Evolutionary conservation across 1,284 basidiomycete species (phyloP).

Genomic region (Cryptococcus sp.): DNA sequence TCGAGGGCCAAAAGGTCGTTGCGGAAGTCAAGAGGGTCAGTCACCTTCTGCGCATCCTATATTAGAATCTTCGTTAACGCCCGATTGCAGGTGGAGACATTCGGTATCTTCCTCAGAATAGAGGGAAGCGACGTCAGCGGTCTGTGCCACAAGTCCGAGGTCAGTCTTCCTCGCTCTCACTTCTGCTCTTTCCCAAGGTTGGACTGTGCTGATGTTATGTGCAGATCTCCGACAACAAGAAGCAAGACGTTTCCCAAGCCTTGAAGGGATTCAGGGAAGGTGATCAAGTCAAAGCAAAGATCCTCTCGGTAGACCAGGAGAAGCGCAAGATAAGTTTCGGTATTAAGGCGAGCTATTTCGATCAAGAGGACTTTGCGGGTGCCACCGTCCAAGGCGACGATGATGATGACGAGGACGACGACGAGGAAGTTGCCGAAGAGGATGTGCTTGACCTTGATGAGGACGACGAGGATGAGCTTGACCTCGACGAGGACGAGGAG

Average conservation of each 20-base stretch:
- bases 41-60: neutral
- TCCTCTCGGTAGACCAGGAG: conserved; percentile 70
- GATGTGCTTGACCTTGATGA: conserved; percentile 26
- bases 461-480: conserved; percentile 33
- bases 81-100: conserved; percentile 65
- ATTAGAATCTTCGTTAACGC: conserved; percentile 32
- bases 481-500: conserved; percentile 28
- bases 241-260: conserved; percentile 73
- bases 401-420: conserved; percentile 50
- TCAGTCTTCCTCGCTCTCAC: conserved; percentile 44
- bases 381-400: conserved; percentile 47
- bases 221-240: conserved; percentile 80
- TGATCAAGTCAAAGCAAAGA: conserved; percentile 78
- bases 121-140: conserved; percentile 80
- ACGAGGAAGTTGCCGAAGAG: conserved; percentile 23
- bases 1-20: conserved; percentile 72
- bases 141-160: conserved; percentile 91
- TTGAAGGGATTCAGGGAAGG: conserved; percentile 82
- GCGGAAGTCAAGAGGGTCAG: conserved; percentile 67
- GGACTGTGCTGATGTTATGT: conserved; percentile 12
- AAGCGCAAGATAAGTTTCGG: conserved; percentile 83
- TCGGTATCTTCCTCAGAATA: conserved; percentile 89
- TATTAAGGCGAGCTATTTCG: conserved; percentile 86
- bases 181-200: conserved; percentile 6
- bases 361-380: conserved; percentile 42